Evolutionary conservation across 176 grass and related monocot genomes (phyloP), one percentile per base, ranked within the genome.

Genomic region (Oropetium thomaeum): DNA sequence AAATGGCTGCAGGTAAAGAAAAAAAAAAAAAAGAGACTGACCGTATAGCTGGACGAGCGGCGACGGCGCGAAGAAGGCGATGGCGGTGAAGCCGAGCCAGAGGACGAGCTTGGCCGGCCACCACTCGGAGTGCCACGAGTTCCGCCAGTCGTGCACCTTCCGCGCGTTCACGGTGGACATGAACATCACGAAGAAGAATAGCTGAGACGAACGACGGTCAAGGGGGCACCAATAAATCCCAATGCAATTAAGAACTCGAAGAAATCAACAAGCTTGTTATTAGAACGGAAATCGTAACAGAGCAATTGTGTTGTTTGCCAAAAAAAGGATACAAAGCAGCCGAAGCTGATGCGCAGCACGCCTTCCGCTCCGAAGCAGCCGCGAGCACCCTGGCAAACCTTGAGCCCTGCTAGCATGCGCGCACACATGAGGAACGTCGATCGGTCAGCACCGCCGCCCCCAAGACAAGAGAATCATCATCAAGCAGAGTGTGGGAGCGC

Each of bases 141-240:
- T 99, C 3, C 92, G 86, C 49, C 64, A 79, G 39, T 99, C 92
- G 13, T 90, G 75, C 75, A 84, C n/a, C 70, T 90, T 95, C 59
- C 82, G 40, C 10, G 89, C 80, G 43, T 83, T 70, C 19, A 88
- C 73, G 6, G 96, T 99, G 15, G 89, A 95, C 35, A 96, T 73
- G 69, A 99, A 99, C 96, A 99, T 99, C 54, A 90, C 58, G 83
- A 99, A 90, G 87, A 92, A 99, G 89, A 98, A 98, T 52, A 94
- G 78, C 92, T 90, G 42, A 33, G 8, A 9, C 3, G 48, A 7
- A 10, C 6, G 20, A 1, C 8, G 40, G 87, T 89, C 65, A 87
- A 84, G 74, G 55, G 25, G n/a, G n/a, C 15, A 1, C 40, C 0
- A 13, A 23, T 6, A 79, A 37, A 44, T 22, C 26, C 3, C 1